These are phyloP conservation scores for Prunus davidiana DNA, from an alignment of 306 rosid species.

Conservation along the genomic window DNA sequence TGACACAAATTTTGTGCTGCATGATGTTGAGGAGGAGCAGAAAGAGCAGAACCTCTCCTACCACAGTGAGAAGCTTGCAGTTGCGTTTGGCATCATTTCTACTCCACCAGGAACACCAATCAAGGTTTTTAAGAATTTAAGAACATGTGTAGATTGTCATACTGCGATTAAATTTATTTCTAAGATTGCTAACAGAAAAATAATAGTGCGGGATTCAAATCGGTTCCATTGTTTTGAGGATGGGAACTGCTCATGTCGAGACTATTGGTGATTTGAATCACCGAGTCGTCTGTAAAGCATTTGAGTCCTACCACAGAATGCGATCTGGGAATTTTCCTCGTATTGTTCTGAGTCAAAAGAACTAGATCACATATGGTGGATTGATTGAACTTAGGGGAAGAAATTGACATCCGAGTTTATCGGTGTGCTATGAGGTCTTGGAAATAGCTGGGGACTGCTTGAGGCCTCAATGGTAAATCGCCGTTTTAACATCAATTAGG, in stretches of 20 bases:
- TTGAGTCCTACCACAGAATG: background rate
- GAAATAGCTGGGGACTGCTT: background rate
- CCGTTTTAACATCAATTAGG: background rate
- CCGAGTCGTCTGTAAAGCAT: background rate
- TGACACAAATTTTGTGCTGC: slow-evolving; percentile 62
- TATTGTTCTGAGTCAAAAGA: background rate
- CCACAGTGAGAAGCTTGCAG: slow-evolving; percentile 71
- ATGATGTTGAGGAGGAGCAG: slow-evolving; percentile 64
- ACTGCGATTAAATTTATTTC: slow-evolving; percentile 56
- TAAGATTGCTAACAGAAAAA: slow-evolving; percentile 43
- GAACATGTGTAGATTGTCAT: slow-evolving; percentile 71
- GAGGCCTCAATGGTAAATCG: background rate
- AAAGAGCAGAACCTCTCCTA: slow-evolving; percentile 65
- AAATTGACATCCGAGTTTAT: background rate
- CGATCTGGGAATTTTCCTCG: background rate
- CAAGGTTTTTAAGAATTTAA: slow-evolving; percentile 62
- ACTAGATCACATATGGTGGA: background rate
- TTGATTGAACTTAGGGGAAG: background rate
- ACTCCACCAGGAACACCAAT: slow-evolving; percentile 55
- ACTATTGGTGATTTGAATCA: slow-evolving; percentile 42
- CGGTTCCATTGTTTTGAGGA: slow-evolving; percentile 66
- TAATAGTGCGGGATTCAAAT: slow-evolving; percentile 59
- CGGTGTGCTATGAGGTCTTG: background rate
- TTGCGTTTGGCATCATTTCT: slow-evolving; percentile 64
- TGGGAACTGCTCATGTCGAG: slow-evolving; percentile 55